A percentile compares a stretch with the other conserved stretches of the same genome.
phyloP scores from a whole-genome alignment of 2,329 filamentous ascomycete species.

The Ambrosiella xylebori region DNA sequence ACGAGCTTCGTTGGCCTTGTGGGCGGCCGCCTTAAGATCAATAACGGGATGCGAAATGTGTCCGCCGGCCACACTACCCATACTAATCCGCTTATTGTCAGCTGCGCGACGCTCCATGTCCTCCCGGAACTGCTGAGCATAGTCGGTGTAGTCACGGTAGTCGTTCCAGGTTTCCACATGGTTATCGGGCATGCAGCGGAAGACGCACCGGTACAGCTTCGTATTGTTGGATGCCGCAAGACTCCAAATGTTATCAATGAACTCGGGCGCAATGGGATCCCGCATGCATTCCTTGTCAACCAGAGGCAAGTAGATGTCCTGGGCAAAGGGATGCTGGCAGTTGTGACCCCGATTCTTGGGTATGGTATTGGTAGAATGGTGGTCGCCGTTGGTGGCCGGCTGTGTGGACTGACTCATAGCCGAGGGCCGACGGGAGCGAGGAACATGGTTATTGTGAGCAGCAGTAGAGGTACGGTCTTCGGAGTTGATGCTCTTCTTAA shows the following conservation, averaged over 20 bases:
- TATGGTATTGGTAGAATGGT: background rate
- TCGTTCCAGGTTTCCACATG: constrained; percentile 87
- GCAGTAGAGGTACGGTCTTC: background rate
- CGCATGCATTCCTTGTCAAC: constrained; percentile 87
- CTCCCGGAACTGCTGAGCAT: constrained; percentile 60
- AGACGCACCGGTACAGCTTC: constrained; percentile 80
- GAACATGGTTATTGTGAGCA: background rate
- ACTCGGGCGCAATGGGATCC: constrained; percentile 66
- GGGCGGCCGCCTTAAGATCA: constrained; percentile 14
- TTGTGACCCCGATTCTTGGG: background rate
- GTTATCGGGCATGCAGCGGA: constrained; percentile 91
- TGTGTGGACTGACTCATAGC: constrained; percentile 6
- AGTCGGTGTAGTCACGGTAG: constrained; percentile 70
- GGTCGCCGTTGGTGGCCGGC: background rate
- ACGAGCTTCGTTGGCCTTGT: constrained; percentile 15
- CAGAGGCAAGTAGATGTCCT: constrained; percentile 55
- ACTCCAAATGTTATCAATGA: constrained; percentile 80
- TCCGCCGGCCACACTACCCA: constrained; percentile 23
- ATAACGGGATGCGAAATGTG: constrained; percentile 17
- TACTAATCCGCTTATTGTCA: constrained; percentile 25
- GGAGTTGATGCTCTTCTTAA: constrained; percentile 16
- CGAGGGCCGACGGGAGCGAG: constrained; percentile 4
- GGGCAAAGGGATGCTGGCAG: constrained; percentile 31
- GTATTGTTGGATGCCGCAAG: constrained; percentile 86
- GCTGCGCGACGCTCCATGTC: constrained; percentile 38